Base-by-base conservation (phyloP, 768 basidiomycete species). In the Butyriboletus loyo region DNA sequence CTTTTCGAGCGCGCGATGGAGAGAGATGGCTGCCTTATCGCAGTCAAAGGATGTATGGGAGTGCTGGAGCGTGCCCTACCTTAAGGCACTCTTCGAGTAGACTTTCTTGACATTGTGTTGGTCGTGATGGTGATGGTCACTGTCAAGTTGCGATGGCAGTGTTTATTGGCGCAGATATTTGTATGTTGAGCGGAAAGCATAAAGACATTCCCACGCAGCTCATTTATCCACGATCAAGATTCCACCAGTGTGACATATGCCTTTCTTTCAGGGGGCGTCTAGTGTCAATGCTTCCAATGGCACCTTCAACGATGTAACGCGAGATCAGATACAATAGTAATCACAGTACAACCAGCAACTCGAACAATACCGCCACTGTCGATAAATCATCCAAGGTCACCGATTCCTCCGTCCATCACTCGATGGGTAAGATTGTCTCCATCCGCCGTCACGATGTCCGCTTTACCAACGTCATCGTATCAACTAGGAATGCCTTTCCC, bases 61-160 rank as follows among this genome's bases (percentile, higher is more conserved):
- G 58, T 58, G 38, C 49, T 69, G 28, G 56, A 65, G 55, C 63
- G 66, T 51, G 55, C 56, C 60, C 66, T 62, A 62, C 63, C 68
- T 59, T 43, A 47, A 24, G 65, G 58, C 46, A 67, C 52, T 54
- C 39, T 66, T 32, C 55, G 52, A 24, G 52, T 52, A 9, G 58
- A 52, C 14, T 58, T 54, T 52, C 66, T 69, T 48, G 54, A 25
- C 66, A 59, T 68, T 13, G 40, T 49, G 42, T 19, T 27, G 30
- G 42, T 41, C 22, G 41, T 57, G 32, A 36, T 50, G 46, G 50
- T 42, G 27, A 15, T 47, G 41, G 52, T 59, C 14, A 32, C 34
- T 21, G 49, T 58, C 28, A 36, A 5, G 13, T 7, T 22, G 43
- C 24, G 14, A 22, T 48, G 43, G 46, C 50, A 9, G 30, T 39